A percentile compares a stretch with the other conserved stretches of the same genome.
phyloP scores from a whole-genome alignment of 768 basidiomycete species.

The Heimioporus sp. region DNA sequence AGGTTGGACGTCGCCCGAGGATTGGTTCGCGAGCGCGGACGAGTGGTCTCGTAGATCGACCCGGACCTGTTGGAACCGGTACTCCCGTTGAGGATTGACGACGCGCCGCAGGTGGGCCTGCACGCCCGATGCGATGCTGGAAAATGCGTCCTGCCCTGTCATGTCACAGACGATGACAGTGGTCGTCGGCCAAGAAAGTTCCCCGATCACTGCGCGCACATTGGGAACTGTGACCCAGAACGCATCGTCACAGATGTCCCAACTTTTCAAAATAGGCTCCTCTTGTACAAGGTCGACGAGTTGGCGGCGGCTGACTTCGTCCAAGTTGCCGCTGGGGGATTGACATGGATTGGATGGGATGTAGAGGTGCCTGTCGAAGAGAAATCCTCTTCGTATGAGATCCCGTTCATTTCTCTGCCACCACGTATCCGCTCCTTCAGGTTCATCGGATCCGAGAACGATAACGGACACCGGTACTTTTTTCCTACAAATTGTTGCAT shows the following conservation, averaged over 20 bases:
- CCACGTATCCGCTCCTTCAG: constrained; percentile 16
- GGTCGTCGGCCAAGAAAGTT: constrained; percentile 19
- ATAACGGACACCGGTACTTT: constrained; percentile 30
- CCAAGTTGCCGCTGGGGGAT: not conserved
- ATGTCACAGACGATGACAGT: constrained; percentile 18
- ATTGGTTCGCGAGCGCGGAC: not conserved
- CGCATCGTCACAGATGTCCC: constrained; percentile 6
- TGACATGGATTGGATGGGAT: constrained; percentile 7
- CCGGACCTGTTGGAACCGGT: constrained; percentile 12
- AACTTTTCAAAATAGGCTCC: constrained; percentile 9
- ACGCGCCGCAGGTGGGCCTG: constrained; percentile 5
- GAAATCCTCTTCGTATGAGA: constrained; percentile 16
- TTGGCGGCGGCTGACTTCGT: not conserved
- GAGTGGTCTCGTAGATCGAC: constrained; percentile 9
- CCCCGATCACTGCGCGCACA: constrained; percentile 16
- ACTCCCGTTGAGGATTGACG: not conserved
- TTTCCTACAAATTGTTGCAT: constrained; percentile 27
- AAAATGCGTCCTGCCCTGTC: constrained; percentile 6
- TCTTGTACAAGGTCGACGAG: constrained; percentile 11
- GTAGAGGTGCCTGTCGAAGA: constrained; percentile 28
- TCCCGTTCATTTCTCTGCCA: constrained; percentile 29
- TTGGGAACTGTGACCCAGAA: constrained; percentile 15
- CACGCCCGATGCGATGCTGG: constrained; percentile 4
- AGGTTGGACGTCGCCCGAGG: not conserved
- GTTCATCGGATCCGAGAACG: constrained; percentile 30